These are phyloP conservation scores for Aspergillus proliferans DNA, from an alignment of 2,329 filamentous ascomycete species.

Conservation along the genomic window DNA sequence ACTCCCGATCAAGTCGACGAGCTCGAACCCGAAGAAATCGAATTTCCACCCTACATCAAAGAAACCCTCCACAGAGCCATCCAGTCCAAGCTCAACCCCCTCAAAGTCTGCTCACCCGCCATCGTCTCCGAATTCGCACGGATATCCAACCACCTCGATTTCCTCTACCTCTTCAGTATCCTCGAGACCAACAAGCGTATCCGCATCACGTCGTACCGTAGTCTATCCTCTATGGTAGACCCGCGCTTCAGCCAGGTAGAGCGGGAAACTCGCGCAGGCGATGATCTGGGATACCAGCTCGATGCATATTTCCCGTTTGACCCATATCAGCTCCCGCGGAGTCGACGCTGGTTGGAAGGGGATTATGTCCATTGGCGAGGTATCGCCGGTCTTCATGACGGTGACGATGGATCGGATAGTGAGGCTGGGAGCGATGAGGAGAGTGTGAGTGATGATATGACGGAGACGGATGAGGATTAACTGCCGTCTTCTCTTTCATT, in stretches of 20 bases:
- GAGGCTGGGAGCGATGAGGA: slow-evolving; percentile 31
- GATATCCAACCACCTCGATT: slow-evolving; percentile 74
- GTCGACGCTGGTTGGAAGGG: slow-evolving; percentile 77
- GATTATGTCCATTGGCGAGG: slow-evolving; percentile 78
- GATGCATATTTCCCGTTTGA: slow-evolving; percentile 98
- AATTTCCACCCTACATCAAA: slow-evolving; percentile 69
- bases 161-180: slow-evolving; percentile 83
- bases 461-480: slow-evolving; percentile 39
- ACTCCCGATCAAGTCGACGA: slow-evolving; percentile 50
- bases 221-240: slow-evolving; percentile 30
- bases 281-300: slow-evolving; percentile 75
- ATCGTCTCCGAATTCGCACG: slow-evolving; percentile 91
- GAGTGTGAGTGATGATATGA: slow-evolving; percentile 36
- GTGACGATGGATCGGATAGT: slow-evolving; percentile 45
- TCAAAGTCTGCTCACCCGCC: slow-evolving; percentile 85
- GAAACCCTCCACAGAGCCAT: slow-evolving; percentile 71
- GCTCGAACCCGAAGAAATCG: slow-evolving; percentile 61
- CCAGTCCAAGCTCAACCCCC: slow-evolving; percentile 82
- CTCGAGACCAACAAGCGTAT: slow-evolving; percentile 90
- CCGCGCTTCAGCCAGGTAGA: slow-evolving; percentile 40
- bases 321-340: slow-evolving; percentile 83
- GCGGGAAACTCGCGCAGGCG: slow-evolving; percentile 53
- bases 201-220: slow-evolving; percentile 63
- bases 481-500: background rate
- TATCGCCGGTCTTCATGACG: slow-evolving; percentile 62